These are phyloP conservation scores for Pythium insidiosum DNA, from an alignment of 352 stramenopile species.

Conservation along the genomic window DNA sequence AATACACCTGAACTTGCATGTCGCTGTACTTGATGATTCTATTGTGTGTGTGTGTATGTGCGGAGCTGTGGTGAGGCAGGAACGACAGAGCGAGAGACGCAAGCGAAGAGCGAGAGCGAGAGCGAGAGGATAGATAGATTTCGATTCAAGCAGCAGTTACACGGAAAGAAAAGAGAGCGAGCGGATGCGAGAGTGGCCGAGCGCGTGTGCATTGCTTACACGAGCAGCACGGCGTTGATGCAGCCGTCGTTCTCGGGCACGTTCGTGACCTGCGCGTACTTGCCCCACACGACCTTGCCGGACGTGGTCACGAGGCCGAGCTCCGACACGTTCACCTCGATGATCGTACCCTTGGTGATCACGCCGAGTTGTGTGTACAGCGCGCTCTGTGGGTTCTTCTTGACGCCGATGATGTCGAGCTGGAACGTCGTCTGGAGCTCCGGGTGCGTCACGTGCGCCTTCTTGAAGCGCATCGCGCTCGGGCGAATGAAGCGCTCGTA, in stretches of 20 bases:
- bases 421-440: slow-evolving; percentile 99
- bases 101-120: too few relatives aligned
- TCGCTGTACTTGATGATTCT: too few relatives aligned
- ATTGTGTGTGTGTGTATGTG: too few relatives aligned
- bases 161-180: too few relatives aligned
- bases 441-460: slow-evolving; percentile 99
- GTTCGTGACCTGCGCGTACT: slow-evolving; percentile 99
- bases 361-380: slow-evolving; percentile 98
- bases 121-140: too few relatives aligned
- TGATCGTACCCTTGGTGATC: slow-evolving; percentile 99
- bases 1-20: too few relatives aligned
- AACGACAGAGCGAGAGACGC: too few relatives aligned
- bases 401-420: slow-evolving; percentile 99
- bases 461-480: slow-evolving; percentile 98
- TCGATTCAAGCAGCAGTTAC: too few relatives aligned
- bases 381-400: slow-evolving; percentile 98
- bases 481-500: slow-evolving; percentile 99
- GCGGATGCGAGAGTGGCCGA: background rate
- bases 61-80: too few relatives aligned
- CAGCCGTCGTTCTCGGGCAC: slow-evolving; percentile 99
- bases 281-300: slow-evolving; percentile 99
- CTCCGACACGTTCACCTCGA: slow-evolving; percentile 99
- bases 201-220: too few relatives aligned
- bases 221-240: slow-evolving; percentile 98
- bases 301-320: slow-evolving; percentile 98